These are phyloP conservation scores for Hirschfeldia incana DNA, from an alignment of 345 rosid genomes.

Conservation along the genomic window DNA sequence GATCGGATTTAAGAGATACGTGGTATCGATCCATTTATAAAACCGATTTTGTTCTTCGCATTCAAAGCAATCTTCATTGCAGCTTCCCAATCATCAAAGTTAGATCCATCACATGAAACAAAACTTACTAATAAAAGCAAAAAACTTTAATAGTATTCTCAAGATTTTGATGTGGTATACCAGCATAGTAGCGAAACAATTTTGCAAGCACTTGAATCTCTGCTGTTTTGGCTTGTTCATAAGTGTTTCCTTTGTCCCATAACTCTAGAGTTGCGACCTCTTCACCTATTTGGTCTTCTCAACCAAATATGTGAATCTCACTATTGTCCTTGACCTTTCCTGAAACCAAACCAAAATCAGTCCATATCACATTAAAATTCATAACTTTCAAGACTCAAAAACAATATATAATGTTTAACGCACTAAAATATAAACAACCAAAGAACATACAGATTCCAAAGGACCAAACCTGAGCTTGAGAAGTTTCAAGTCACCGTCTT, in stretches of 20 bases:
- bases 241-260: slow-evolving; percentile 92
- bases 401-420: neutral
- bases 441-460: neutral
- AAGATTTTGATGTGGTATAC: slow-evolving; percentile 27
- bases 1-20: too few species aligned
- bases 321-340: slow-evolving; percentile 76
- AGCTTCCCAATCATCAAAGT: too few species aligned
- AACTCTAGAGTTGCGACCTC: slow-evolving; percentile 85
- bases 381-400: neutral
- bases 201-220: slow-evolving; percentile 73
- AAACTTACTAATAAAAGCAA: slow-evolving; percentile 1
- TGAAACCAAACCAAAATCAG: slow-evolving; percentile 35
- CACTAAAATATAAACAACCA: neutral
- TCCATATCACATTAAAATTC: neutral
- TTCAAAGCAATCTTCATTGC: too few species aligned
- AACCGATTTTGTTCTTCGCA: too few species aligned
- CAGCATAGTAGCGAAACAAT: slow-evolving; percentile 81
- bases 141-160: neutral
- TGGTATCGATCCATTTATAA: too few species aligned
- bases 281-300: slow-evolving; percentile 63
- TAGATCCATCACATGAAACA: neutral
- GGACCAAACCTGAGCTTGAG: neutral
- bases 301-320: slow-evolving; percentile 77
- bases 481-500: neutral
- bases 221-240: slow-evolving; percentile 55